Evolutionary conservation across 345 rosid species (phyloP).

Genomic region (Dipteronia dyeriana): DNA sequence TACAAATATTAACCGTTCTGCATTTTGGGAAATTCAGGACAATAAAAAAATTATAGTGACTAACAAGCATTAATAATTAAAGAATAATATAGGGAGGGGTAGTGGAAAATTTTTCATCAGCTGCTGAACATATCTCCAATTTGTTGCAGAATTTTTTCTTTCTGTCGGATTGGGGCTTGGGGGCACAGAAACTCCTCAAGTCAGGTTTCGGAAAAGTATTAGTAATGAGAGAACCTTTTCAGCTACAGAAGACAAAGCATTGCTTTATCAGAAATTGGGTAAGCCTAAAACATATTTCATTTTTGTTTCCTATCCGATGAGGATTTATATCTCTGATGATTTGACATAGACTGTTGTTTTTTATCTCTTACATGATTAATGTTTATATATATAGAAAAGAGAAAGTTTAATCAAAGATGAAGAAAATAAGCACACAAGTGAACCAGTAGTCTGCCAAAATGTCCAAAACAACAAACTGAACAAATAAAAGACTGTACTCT

Average conservation of each 20-base stretch:
- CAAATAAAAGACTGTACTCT: background rate
- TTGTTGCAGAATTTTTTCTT: constrained; percentile 74
- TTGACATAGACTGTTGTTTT: constrained; percentile 1
- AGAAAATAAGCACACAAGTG: too few species aligned
- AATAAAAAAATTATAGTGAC: background rate
- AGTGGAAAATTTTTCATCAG: background rate
- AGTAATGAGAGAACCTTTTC: constrained; percentile 93
- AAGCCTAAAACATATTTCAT: constrained; percentile 10
- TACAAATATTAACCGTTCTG: background rate
- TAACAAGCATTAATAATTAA: background rate
- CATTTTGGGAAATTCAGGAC: background rate
- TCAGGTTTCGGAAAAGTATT: constrained; percentile 79
- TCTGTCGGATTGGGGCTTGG: constrained; percentile 95
- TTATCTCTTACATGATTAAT: constrained; percentile 4
- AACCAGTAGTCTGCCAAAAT: too few species aligned
- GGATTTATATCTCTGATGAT: background rate
- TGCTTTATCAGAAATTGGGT: constrained; percentile 78
- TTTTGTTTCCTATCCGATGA: background rate
- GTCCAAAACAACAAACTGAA: too few species aligned
- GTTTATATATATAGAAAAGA: too few species aligned
- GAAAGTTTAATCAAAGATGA: too few species aligned
- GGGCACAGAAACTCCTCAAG: constrained; percentile 62
- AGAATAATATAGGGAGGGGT: background rate
- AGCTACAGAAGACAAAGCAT: constrained; percentile 61
- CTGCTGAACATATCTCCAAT: constrained; percentile 11